Base-by-base conservation (phyloP, 2,329 filamentous ascomycete species). In the Escovopsis weberi region DNA sequence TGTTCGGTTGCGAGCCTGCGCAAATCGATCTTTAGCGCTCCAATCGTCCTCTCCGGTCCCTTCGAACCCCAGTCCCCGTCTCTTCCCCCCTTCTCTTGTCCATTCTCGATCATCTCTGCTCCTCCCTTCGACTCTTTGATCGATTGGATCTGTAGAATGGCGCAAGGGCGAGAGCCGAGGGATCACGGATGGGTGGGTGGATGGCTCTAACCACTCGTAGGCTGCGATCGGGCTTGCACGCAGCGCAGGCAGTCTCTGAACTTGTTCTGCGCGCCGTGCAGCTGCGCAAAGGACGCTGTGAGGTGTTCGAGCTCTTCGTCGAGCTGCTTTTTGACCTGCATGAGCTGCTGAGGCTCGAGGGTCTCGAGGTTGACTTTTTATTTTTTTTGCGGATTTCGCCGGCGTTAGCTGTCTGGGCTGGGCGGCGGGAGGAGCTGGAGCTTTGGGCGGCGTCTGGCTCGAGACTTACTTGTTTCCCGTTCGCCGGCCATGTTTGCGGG, bases 251-350 rank as follows among this genome's bases (percentile, higher is more conserved):
- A 98, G 57, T 96, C 89, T 43, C 77, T 75, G 68, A 98, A 98
- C 61, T 93, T 94, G 42, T 78, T 74, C 61, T 96, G 91, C 2
- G 91, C 91, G 41, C 81, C 80, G 50, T 88, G 85, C 2, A 98
- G 78, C 60, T 94, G 91, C 40, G 82, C 74, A 67, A 94, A 94
- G 9, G 91, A 96, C 44, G 70, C 75, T 2, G 86, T 93, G 51
- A 98, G 77, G 67, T 96, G 89, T 60, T 94, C 86, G 50, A 98
- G 81, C 65, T 98, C 91, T 56, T 91, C 82, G 61, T 94, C 89
- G 51, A 98, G 81, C 62, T 95, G 89, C 62, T 91, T 87, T 71
- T 98, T 95, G 52, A 98, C 81, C 54, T 86, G 79, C 52, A 78
- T 81, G 51, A 98, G 82, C 65, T 95, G 89, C 51, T 85, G 84